These are phyloP conservation scores for Polyplosphaeria fusca DNA, from an alignment of 495 filamentous ascomycete genomes.

Conservation along the genomic window DNA sequence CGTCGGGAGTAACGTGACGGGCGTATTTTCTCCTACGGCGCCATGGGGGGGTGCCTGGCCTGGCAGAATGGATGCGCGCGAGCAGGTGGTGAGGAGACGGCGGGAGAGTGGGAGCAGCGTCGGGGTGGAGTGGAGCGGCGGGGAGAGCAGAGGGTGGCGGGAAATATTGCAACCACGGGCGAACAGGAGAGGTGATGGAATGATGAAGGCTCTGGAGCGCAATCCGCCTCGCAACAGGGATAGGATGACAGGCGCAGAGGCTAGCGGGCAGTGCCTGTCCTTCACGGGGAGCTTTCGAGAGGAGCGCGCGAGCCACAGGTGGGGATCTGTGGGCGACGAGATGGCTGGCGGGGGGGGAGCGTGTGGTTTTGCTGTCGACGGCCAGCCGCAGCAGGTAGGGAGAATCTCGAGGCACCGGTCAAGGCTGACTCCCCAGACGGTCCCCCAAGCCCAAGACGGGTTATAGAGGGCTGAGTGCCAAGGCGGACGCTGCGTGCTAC, in stretches of 20 bases:
- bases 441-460: constrained; percentile 4
- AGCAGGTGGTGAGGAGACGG: not conserved
- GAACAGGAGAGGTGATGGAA: constrained; percentile 8
- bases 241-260: constrained; percentile 14
- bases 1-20: constrained; percentile 28
- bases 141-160: constrained; percentile 8
- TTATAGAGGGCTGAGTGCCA: constrained; percentile 25
- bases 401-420: constrained; percentile 28
- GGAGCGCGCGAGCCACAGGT: constrained; percentile 13
- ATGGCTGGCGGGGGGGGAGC: constrained; percentile 3
- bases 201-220: constrained; percentile 25
- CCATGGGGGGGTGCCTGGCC: constrained; percentile 32
- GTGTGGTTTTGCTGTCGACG: constrained; percentile 12
- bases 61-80: not conserved
- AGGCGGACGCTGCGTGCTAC: constrained; percentile 16
- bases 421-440: constrained; percentile 27
- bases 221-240: constrained; percentile 23
- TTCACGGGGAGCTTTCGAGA: constrained; percentile 9
- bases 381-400: constrained; percentile 26
- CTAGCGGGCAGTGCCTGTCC: constrained; percentile 27
- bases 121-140: not conserved
- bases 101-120: constrained; percentile 7
- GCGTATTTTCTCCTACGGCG: constrained; percentile 13
- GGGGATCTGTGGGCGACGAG: constrained; percentile 7
- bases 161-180: constrained; percentile 19